Conservation (phyloP, 352 stramenopile species). For the Globisporangium orthogonon region DNA sequence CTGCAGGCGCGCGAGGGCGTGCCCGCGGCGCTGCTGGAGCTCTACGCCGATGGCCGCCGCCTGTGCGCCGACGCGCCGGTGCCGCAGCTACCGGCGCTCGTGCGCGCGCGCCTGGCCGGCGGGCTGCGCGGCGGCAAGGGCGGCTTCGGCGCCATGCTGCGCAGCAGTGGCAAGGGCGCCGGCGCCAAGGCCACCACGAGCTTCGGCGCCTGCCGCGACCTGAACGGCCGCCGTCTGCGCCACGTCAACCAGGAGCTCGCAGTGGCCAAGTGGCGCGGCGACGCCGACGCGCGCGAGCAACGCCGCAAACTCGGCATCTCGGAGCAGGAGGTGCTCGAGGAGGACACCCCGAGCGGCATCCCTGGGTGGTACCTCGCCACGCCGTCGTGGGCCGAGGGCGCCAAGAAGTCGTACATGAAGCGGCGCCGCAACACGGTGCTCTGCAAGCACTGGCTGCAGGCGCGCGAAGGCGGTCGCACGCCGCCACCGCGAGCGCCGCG, state of each 20-base stretch:
- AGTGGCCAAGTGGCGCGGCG: constrained; percentile 74
- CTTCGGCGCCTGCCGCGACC: constrained; percentile 75
- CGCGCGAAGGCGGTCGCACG: constrained; percentile 31
- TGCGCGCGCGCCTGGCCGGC: constrained; percentile 55
- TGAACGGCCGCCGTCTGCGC: constrained; percentile 70
- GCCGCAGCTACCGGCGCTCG: constrained; percentile 40
- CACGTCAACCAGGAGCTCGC: constrained; percentile 87
- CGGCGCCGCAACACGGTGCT: constrained; percentile 70
- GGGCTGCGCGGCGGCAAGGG: constrained; percentile 75
- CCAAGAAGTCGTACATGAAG: constrained; percentile 86
- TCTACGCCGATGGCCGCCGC: constrained; percentile 50
- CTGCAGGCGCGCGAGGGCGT: constrained; percentile 44
- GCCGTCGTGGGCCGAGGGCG: constrained; percentile 75
- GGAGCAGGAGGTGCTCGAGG: constrained; percentile 64
- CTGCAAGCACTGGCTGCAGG: constrained; percentile 67
- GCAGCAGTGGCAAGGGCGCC: constrained; percentile 69
- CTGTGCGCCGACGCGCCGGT: constrained; percentile 36
- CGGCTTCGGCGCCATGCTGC: constrained; percentile 82
- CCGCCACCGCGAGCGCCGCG: constrained; percentile 43
- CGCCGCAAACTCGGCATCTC: constrained; percentile 40
- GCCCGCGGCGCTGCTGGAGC: constrained; percentile 39
- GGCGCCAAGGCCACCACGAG: constrained; percentile 63
- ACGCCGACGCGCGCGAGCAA: constrained; percentile 37
- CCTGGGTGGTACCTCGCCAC: constrained; percentile 77
- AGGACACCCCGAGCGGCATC: constrained; percentile 82